Conservation (phyloP, 2,329 filamentous ascomycete species). For the Sclerotinia glacialis region DNA sequence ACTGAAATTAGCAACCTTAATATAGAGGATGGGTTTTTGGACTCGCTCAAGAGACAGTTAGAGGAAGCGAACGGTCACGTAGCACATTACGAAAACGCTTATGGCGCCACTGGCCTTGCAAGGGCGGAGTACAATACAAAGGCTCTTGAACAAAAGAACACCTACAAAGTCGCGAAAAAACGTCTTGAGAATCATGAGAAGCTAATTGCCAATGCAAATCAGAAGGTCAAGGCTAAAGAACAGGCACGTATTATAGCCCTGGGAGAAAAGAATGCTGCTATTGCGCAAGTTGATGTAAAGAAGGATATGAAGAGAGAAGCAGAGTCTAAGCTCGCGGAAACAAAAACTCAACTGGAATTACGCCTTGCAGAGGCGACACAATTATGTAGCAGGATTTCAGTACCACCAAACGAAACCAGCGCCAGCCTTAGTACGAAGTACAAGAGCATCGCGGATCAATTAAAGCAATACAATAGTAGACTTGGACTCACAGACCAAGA, state of each 20-base stretch:
- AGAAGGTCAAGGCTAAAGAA: constrained; percentile 50
- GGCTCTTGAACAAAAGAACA: constrained; percentile 39
- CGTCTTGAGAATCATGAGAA: constrained; percentile 40
- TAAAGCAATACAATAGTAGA: constrained; percentile 55
- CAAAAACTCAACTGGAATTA: constrained; percentile 49
- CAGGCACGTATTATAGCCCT: constrained; percentile 54
- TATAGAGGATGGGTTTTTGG: constrained; percentile 65
- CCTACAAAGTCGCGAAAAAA: constrained; percentile 43
- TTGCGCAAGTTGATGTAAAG: constrained; percentile 50
- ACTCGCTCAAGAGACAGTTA: constrained; percentile 57
- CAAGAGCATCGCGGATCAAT: constrained; percentile 54
- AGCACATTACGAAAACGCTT: constrained; percentile 53
- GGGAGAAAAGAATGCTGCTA: constrained; percentile 59
- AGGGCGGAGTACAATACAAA: constrained; percentile 50
- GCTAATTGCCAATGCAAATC: constrained; percentile 54
- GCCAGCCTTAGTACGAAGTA: constrained; percentile 55
- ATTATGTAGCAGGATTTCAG: constrained; percentile 56
- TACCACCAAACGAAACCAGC: constrained; percentile 63
- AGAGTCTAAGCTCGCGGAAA: constrained; percentile 48
- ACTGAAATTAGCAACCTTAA: constrained; percentile 65
- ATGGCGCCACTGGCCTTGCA: constrained; percentile 50
- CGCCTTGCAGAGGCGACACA: constrained; percentile 54
- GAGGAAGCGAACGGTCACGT: constrained; percentile 47
- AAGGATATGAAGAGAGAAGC: constrained; percentile 47
- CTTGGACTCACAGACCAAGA: constrained; percentile 64